These are phyloP conservation scores for Cubamyces sp. DNA, from an alignment of 768 basidiomycete species.

Conservation along the genomic window DNA sequence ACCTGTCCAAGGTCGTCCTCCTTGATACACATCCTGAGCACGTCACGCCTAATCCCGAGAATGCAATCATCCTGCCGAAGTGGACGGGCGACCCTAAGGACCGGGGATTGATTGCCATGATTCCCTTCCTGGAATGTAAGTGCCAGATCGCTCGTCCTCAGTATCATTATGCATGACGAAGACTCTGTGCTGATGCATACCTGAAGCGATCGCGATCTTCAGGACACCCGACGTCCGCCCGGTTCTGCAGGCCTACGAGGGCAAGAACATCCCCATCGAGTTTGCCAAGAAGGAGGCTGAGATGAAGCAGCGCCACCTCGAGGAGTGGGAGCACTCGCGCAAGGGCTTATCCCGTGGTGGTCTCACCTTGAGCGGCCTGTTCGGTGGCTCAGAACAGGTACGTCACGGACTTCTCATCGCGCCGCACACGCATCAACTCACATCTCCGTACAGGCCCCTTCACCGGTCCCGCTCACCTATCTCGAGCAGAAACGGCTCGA, in stretches of 20 bases:
- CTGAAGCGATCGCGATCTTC: constrained; percentile 88
- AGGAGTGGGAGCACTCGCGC: constrained; percentile 72
- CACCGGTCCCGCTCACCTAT: constrained; percentile 50
- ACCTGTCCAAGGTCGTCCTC: constrained; percentile 85
- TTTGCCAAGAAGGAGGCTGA: constrained; percentile 89
- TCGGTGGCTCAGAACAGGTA: constrained; percentile 42
- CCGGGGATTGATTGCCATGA: constrained; percentile 84
- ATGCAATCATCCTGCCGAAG: constrained; percentile 78
- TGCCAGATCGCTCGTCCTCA: constrained; percentile 10
- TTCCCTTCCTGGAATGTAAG: constrained; percentile 94
- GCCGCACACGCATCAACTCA: background rate
- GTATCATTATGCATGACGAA: background rate
- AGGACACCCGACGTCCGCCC: constrained; percentile 86
- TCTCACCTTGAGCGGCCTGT: constrained; percentile 51
- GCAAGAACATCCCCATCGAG: constrained; percentile 86
- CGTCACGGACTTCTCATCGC: background rate
- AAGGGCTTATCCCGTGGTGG: constrained; percentile 42
- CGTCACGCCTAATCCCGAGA: constrained; percentile 80
- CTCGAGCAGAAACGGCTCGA: constrained; percentile 55
- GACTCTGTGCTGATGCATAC: background rate
- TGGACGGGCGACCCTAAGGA: constrained; percentile 85
- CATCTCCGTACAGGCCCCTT: constrained; percentile 26
- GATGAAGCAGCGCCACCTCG: constrained; percentile 74
- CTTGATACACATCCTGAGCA: constrained; percentile 88
- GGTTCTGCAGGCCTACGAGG: constrained; percentile 81